phyloP scores from a whole-genome alignment of 306 rosid genomes.

The Senna tora region DNA sequence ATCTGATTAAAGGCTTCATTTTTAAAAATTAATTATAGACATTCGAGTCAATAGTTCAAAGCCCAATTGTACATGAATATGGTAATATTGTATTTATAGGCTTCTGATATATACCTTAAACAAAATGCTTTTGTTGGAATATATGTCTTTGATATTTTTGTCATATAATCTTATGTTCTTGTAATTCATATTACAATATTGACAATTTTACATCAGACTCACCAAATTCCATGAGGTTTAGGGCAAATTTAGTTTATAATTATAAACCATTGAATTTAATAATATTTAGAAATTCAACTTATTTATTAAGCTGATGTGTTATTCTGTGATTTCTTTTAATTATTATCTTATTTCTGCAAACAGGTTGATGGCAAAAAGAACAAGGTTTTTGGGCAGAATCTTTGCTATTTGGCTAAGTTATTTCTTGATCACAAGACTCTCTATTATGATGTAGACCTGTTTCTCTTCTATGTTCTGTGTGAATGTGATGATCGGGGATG shows the following conservation, averaged over 20 bases:
- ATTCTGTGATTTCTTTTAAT: neutral
- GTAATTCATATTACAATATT: neutral
- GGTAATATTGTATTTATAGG: neutral
- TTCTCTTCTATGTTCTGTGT: slow-evolving; percentile 89
- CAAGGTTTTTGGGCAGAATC: slow-evolving; percentile 98
- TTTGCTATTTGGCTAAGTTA: slow-evolving; percentile 94
- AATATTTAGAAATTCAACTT: neutral
- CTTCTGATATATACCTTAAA: neutral
- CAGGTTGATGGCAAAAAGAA: slow-evolving; percentile 99
- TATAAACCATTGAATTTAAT: neutral
- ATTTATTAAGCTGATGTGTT: neutral
- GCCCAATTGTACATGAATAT: neutral
- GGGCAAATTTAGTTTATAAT: neutral
- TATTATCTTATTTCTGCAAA: slow-evolving; percentile 35
- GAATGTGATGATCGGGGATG: slow-evolving; percentile 99
- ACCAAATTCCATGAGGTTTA: neutral
- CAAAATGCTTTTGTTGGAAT: neutral
- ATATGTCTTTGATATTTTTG: neutral
- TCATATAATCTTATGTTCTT: neutral
- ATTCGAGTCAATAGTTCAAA: neutral
- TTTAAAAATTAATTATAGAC: neutral
- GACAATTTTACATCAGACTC: neutral
- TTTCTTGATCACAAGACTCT: slow-evolving; percentile 99
- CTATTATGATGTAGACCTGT: slow-evolving; percentile 96
- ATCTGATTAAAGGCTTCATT: neutral